Percentiles rank a stretch among this genome's conserved stretches.
Evolutionary conservation across 106 monocot genomes (phyloP).

Genomic region (Narthecium ossifragum): DNA sequence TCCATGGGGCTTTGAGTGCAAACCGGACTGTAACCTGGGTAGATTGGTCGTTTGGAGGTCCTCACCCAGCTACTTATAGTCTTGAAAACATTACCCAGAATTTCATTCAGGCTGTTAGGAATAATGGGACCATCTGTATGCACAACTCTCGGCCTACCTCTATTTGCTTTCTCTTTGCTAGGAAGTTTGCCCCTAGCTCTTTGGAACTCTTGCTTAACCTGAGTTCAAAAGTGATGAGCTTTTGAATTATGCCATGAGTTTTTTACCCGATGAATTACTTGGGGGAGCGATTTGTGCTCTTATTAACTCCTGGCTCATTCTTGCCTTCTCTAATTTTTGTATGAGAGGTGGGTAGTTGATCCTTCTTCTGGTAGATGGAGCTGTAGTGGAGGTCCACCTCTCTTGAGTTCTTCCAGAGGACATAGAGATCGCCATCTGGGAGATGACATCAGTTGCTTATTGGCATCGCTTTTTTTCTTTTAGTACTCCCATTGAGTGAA

Average conservation of each 20-base stretch:
- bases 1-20: constrained; percentile 10
- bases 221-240: constrained; percentile 13
- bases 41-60: constrained; percentile 22
- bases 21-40: constrained; percentile 29
- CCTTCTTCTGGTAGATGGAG: not conserved
- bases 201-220: constrained; percentile 21
- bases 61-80: constrained; percentile 25
- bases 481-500: too few species aligned
- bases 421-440: too few species aligned
- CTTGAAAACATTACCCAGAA: constrained; percentile 9
- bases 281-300: not conserved
- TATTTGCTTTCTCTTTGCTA: constrained; percentile 22
- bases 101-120: constrained; percentile 21
- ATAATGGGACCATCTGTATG: constrained; percentile 21
- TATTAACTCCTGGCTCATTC: not conserved
- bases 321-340: not conserved
- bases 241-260: constrained; percentile 8
- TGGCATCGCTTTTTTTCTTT: too few species aligned
- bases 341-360: not conserved
- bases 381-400: too few species aligned
- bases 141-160: constrained; percentile 18
- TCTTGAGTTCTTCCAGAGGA: too few species aligned
- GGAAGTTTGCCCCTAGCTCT: constrained; percentile 27
- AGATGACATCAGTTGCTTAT: too few species aligned
- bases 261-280: not conserved